phyloP scores from a whole-genome alignment of 1,139 yeast genomes.

The Saccharomyces hybrid region DNA sequence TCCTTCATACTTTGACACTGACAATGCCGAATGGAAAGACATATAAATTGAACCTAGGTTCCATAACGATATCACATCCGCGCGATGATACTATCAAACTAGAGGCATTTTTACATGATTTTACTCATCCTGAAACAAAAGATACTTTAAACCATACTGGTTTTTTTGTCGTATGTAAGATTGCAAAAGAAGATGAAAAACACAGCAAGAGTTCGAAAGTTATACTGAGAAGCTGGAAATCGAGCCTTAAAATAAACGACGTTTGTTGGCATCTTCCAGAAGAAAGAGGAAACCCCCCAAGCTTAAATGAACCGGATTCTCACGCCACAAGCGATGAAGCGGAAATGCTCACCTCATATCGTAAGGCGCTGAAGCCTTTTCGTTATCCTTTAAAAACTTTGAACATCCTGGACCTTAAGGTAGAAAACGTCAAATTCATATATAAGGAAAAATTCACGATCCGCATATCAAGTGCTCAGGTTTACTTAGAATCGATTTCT shows the following conservation, averaged over 20 bases:
- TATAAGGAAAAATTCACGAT: slow-evolving; percentile 13
- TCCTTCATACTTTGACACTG: slow-evolving; percentile 13
- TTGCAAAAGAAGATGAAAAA: slow-evolving; percentile 6
- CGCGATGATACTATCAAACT: slow-evolving; percentile 10
- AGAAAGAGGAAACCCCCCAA: slow-evolving; percentile 1
- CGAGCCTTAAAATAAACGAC: slow-evolving; percentile 8
- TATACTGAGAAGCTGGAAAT: slow-evolving; percentile 13
- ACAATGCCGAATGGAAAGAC: slow-evolving; percentile 8
- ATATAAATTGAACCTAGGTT: slow-evolving; percentile 14
- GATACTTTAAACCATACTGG: slow-evolving; percentile 18
- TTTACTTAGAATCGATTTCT: slow-evolving; percentile 21
- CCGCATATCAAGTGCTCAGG: slow-evolving; percentile 23
- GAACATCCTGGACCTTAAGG: slow-evolving; percentile 23
- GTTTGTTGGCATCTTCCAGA: slow-evolving; percentile 5
- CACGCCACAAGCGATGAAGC: neutral
- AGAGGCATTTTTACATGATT: slow-evolving; percentile 18
- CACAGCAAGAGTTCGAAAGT: slow-evolving; percentile 5
- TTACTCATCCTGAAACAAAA: slow-evolving; percentile 10
- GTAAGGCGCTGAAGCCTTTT: slow-evolving; percentile 13
- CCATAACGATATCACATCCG: slow-evolving; percentile 13
- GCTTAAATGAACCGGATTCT: neutral
- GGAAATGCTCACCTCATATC: neutral
- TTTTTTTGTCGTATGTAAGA: slow-evolving; percentile 13
- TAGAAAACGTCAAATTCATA: slow-evolving; percentile 23
- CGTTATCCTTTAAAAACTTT: slow-evolving; percentile 12